phyloP scores from a whole-genome alignment of 495 filamentous ascomycete genomes.

The Penicillium cataractarum region DNA sequence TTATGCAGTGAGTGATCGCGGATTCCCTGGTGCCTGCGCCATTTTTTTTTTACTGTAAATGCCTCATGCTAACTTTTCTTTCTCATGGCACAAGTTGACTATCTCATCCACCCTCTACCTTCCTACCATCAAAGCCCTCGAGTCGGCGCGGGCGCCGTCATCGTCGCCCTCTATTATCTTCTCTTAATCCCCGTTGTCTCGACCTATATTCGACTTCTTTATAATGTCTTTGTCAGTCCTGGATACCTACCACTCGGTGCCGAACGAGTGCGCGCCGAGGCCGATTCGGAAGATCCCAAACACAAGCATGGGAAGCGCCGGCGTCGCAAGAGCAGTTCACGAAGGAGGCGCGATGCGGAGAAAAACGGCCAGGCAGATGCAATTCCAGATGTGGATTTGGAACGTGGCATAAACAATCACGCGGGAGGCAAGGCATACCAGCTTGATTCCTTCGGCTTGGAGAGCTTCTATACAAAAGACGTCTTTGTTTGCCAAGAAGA shows the following conservation, averaged over 20 bases:
- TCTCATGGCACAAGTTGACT: constrained; percentile 53
- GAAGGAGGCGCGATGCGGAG: constrained; percentile 25
- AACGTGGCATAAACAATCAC: constrained; percentile 27
- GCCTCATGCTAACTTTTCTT: neutral
- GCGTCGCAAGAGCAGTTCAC: constrained; percentile 20
- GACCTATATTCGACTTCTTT: constrained; percentile 70
- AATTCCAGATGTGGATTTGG: constrained; percentile 25
- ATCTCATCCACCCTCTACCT: constrained; percentile 58
- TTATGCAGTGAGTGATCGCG: constrained; percentile 56
- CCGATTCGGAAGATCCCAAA: constrained; percentile 18
- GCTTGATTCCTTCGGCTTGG: constrained; percentile 39
- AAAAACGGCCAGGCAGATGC: constrained; percentile 15
- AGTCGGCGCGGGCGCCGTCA: constrained; percentile 62
- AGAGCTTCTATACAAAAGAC: constrained; percentile 74
- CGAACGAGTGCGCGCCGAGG: constrained; percentile 24
- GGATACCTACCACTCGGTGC: constrained; percentile 68
- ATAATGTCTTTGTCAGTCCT: constrained; percentile 65
- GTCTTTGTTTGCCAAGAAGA: constrained; percentile 80
- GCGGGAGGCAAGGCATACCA: constrained; percentile 28
- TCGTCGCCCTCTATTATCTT: constrained; percentile 71
- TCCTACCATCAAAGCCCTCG: constrained; percentile 45
- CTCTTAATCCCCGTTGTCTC: constrained; percentile 66
- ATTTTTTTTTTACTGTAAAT: neutral
- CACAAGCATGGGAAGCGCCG: constrained; percentile 24
- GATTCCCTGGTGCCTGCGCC: neutral